Evolutionary conservation across 371 early-diverging fungal species (phyloP), one percentile per base, ranked within the genome.

Genomic region (Circinella minor): DNA sequence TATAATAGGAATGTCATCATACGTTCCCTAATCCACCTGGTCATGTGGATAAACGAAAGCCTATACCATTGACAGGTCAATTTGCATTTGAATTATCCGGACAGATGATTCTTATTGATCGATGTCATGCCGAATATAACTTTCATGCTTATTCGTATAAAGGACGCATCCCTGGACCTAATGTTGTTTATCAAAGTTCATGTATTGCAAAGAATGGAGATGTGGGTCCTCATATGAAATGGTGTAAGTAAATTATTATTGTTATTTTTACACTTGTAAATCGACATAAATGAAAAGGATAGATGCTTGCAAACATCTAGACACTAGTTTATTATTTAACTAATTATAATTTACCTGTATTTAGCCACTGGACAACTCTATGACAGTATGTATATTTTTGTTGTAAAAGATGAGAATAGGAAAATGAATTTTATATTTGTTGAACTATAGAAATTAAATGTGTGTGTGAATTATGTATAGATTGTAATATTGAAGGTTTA

Each of bases 61-160:
- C 66, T 17, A 20, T 61, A 14, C 70, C 73, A 14, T 65, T 83
- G 27, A 80, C 76, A 2, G 86, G 86, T 4, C 86, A 86, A 60
- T 83, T 81, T 15, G 83, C 82, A 1, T 86, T 81, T 69, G 82
- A 83, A 48, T 76, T 86, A n/a, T 81, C 83, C 8, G 82, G 86
- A 0, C 86, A 86, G 55, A 36, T 81, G 54, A 70, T 77, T 8
- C 71, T 86, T 37, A 71, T 86, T 59, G 75, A 75, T 13, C 74
- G 74, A 51, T 76, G 81, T 39, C 80, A 81, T 65, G 79, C 75
- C 7, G 82, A 83, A 38, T 78, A 80, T 11, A 81, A 80, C 15
- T 81, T 81, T 73, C 86, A 86, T 55, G 75, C 81, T 17, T 83
- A 78, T 68, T 76, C 80, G 47, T 77, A 79, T 66, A 86, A 81